phyloP scores from a whole-genome alignment of 345 rosid genomes.

The Acer negundo region DNA sequence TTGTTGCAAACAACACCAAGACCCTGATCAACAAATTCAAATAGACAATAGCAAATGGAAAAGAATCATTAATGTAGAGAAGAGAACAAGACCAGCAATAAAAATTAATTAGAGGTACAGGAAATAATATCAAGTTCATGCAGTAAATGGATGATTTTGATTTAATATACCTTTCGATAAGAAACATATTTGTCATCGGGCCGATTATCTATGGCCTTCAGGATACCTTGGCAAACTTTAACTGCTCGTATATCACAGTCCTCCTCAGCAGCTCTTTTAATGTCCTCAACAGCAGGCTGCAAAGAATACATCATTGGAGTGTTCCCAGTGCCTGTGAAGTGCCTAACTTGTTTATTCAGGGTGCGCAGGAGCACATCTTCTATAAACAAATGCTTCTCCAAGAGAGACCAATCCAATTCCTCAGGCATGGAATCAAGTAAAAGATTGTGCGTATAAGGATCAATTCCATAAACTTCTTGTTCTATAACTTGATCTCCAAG shows the following conservation, averaged over 20 bases:
- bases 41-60: slow-evolving; percentile 16
- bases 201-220: slow-evolving; percentile 86
- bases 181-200: slow-evolving; percentile 95
- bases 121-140: slow-evolving; percentile 10
- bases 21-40: slow-evolving; percentile 57
- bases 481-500: slow-evolving; percentile 92
- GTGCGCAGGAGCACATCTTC: slow-evolving; percentile 86
- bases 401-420: slow-evolving; percentile 76
- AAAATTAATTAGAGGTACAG: not conserved
- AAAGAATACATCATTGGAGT: slow-evolving; percentile 90
- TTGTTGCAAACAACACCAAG: slow-evolving; percentile 99
- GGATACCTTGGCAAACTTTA: slow-evolving; percentile 75
- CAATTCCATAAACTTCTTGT: slow-evolving; percentile 99
- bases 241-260: slow-evolving; percentile 64
- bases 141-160: slow-evolving; percentile 3
- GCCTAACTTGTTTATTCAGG: slow-evolving; percentile 82
- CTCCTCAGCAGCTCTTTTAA: slow-evolving; percentile 65
- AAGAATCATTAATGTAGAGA: slow-evolving; percentile 23
- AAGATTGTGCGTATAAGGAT: slow-evolving; percentile 96
- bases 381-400: slow-evolving; percentile 77
- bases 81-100: slow-evolving; percentile 5
- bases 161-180: slow-evolving; percentile 77
- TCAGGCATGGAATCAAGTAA: slow-evolving; percentile 98
- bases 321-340: slow-evolving; percentile 83
- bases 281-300: slow-evolving; percentile 83